Evolutionary conservation across 192 early-diverging fungal species (phyloP), one percentile per base, ranked within the genome.

Genomic region (Coemansia sp.): DNA sequence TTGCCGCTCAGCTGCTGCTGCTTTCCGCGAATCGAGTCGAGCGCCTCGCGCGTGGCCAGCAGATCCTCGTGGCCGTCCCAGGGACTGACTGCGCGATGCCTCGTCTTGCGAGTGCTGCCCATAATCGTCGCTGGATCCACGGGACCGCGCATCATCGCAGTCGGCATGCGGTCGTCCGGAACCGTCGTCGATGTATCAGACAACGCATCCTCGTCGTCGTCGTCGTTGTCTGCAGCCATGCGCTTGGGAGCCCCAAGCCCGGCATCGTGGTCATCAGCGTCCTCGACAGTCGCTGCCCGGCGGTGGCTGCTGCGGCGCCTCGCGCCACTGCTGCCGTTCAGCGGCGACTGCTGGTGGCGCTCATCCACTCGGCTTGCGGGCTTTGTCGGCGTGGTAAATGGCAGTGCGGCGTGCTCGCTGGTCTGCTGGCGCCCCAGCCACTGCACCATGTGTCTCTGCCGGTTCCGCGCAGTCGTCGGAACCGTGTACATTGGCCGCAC

Each of bases 111-210:
- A 19, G 43, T 49, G 3, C 29, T 31, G 14, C 63, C 15, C 47
- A 42, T 40, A 20, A 74, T 62, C 42, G 59, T 64, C 20, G 67
- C 67, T 1, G 76, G 70, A 7, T 64, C 64, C 3, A 79, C 19
- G 8, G 76, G 76, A 22, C 66, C 64, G 9, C 77, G 71, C 58
- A 67, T 64, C 10, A 40, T 14, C 27, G 46, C 1, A 17, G 64
- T 63, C 37, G 12, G 43, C 19, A 19, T 36, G 61, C 45, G 8
- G 46, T 43, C 15, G n/a, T 63, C 76, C 0, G 73, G 78, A 19
- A 81, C 73, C 1, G 78, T 81, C 0, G 79, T 82, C 37, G 74
- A 73, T 7, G 79, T 68, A 17, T 82, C 79, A 25, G 79, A 82
- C 46, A 82, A 45, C 40, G 57, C 59, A 10, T 49, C 73, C 8